These are phyloP conservation scores for Metarhizium robertsii DNA, from an alignment of 2,329 filamentous ascomycete genomes.

Conservation along the genomic window DNA sequence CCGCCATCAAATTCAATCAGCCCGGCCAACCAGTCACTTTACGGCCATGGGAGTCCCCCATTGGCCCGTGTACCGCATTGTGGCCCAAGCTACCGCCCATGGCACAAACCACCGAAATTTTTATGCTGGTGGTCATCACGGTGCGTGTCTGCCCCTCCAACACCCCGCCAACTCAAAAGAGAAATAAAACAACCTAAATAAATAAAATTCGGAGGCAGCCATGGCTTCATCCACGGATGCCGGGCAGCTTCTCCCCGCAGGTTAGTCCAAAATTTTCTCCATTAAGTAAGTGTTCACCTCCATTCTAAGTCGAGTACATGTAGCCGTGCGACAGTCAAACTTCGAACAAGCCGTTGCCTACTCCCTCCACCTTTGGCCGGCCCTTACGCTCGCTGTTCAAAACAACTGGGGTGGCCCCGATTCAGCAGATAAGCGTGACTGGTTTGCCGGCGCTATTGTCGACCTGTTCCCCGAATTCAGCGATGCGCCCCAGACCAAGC, in stretches of 20 bases:
- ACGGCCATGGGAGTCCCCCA: no score
- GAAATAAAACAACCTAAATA: not conserved
- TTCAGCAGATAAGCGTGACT: constrained; percentile 82
- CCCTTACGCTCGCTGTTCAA: constrained; percentile 77
- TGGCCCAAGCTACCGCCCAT: not conserved
- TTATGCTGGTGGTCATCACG: constrained; percentile 11
- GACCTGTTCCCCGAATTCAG: constrained; percentile 69
- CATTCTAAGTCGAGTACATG: not conserved
- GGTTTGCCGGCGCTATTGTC: constrained; percentile 82
- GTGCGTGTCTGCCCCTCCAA: constrained; percentile 20
- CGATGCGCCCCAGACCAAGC: constrained; percentile 20
- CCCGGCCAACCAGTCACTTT: no score
- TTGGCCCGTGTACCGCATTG: no score
- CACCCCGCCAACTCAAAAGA: constrained; percentile 13
- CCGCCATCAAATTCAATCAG: no score
- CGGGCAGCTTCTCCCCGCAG: constrained; percentile 20
- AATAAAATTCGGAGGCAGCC: constrained; percentile 6
- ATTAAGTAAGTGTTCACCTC: not conserved
- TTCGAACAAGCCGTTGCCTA: constrained; percentile 87
- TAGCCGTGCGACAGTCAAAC: constrained; percentile 48
- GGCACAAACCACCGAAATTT: constrained; percentile 10
- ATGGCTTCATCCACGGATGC: constrained; percentile 23
- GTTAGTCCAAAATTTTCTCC: constrained; percentile 11
- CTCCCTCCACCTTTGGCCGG: constrained; percentile 77
- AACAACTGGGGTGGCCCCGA: constrained; percentile 83